Evolutionary conservation across 2,329 filamentous ascomycete genomes (phyloP).

Genomic region (Reticulascus tulasneorum): DNA sequence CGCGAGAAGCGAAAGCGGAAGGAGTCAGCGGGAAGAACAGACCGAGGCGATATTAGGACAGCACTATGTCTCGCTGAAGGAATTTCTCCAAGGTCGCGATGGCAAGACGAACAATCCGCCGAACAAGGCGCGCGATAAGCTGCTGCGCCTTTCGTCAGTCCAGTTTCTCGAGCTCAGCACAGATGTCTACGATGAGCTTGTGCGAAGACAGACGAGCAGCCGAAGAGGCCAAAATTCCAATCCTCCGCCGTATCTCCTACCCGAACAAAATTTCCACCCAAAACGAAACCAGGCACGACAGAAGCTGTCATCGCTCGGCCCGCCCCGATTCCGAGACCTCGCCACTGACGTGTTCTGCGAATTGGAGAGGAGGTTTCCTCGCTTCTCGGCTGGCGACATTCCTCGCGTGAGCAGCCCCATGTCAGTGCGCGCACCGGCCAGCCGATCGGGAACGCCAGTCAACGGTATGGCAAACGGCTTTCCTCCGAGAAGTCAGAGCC

Average conservation of each 20-base stretch:
- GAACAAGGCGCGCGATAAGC: constrained; percentile 91
- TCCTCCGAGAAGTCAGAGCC: constrained; percentile 47
- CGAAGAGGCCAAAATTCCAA: too few relatives aligned
- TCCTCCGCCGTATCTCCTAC: constrained; percentile 72
- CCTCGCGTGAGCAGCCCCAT: constrained; percentile 67
- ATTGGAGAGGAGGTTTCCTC: constrained; percentile 82
- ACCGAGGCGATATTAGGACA: constrained; percentile 64
- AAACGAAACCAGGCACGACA: constrained; percentile 98
- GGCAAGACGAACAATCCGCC: constrained; percentile 70
- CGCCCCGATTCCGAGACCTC: constrained; percentile 82
- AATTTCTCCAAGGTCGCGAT: constrained; percentile 73
- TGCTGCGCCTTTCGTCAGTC: constrained; percentile 80
- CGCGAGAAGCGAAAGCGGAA: constrained; percentile 61
- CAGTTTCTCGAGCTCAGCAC: constrained; percentile 98
- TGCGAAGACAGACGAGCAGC: constrained; percentile 73
- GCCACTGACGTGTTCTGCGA: constrained; percentile 97
- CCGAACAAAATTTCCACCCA: constrained; percentile 88
- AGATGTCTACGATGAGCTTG: constrained; percentile 92
- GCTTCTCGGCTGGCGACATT: constrained; percentile 68
- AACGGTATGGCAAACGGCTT: constrained; percentile 50
- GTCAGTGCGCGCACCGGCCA: constrained; percentile 56
- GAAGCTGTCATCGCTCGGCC: constrained; percentile 84
- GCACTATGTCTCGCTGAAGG: constrained; percentile 77
- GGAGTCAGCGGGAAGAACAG: constrained; percentile 56
- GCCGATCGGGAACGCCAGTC: constrained; percentile 59